Base-by-base conservation (phyloP, 768 basidiomycete species). In the Russula abietina region DNA sequence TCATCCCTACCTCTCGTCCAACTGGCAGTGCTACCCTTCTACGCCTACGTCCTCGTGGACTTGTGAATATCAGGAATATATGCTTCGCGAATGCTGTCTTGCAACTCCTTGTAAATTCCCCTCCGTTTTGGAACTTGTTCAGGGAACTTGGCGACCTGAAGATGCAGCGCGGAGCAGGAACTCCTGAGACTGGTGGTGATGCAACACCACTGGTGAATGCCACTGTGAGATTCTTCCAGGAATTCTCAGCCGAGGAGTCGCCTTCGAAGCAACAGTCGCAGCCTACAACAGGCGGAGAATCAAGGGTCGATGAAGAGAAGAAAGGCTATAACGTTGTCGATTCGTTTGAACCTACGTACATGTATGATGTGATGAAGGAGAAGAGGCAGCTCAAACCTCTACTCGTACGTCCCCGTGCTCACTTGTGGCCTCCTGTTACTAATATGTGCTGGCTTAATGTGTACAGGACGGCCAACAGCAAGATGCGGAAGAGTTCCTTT, bases 1-100 rank as follows among this genome's bases (percentile, higher is more conserved):
- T 1, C 12, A 14, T 36, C 36, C 36, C 36, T 4, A 12, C 72
- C 10, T 64, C 66, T 4, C 62, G 66, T 7, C 46, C 59, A 17
- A 56, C 57, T 22, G 32, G 12, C 16, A n/a, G 32, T 53, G 60
- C 69, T n/a, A 66, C 66, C 8, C 64, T 69, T 55, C 68, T 74
- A 2, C 73, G 72, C 53, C 82, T 89, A 36, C 77, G 79, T 8
- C 84, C 91, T 0, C 79, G 95, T 16, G 96, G 96, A 4, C 76
- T 98, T 55, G 80, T 98, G 67, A 99, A 99, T 74, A 88, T 83
- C 3, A 94, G 95, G 1, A 99, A 98, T 74, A 87, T 97, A 85
- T 98, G 96, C 73, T 99, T 98, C 71, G 94, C 94, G 32, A 98
- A 98, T 70, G 86, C 93, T 0, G 89, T 98, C 26, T 77, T 99